Evolutionary conservation across 768 basidiomycete species (phyloP), one percentile per base, ranked within the genome.

Genomic region (Boletellus ananas): DNA sequence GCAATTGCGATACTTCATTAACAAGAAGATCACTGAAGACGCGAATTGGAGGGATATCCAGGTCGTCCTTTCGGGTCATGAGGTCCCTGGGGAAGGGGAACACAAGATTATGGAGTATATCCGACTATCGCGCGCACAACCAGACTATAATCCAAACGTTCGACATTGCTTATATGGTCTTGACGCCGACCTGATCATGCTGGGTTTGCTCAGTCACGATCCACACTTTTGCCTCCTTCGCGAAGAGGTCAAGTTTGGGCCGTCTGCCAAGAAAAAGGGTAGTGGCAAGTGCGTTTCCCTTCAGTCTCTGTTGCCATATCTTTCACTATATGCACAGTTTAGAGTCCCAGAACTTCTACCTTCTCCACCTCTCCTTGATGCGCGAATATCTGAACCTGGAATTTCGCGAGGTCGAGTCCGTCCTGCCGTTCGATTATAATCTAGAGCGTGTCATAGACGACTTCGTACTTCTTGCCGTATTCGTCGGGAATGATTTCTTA

Each of bases 31-130:
- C 29, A 82, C 85, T 0, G 96, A 99, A 66, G 96, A 99, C 69
- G 81, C 96, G 3, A 86, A 94, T 66, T 99, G 96, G 96, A 76
- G 90, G 51, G 80, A 86, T 48, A 83, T 98, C 36, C 78, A 93
- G 62, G 93, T 98, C 18, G 90, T 99, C 34, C 76, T 99, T 34
- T 95, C 92, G 25, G 96, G 96, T 11, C 94, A 98, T 68, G 95
- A 99, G 60, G 94, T 97, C 3, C 96, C 96, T 0, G 96, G 96
- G 58, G 96, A 99, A 70, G 96, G 96, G 52, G 96, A 99, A 66
- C 96, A 99, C 80, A 99, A 99, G 77, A 94, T 99, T 58, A 97
- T 98, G 90, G 96, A 97, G 67, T 99, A 94, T 70, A 98, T 99
- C 66, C 87, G 96, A 34, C 72, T 93, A 53, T 85, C 88, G 45